phyloP scores from a whole-genome alignment of 1,284 basidiomycete genomes.

The Irpex sp. region DNA sequence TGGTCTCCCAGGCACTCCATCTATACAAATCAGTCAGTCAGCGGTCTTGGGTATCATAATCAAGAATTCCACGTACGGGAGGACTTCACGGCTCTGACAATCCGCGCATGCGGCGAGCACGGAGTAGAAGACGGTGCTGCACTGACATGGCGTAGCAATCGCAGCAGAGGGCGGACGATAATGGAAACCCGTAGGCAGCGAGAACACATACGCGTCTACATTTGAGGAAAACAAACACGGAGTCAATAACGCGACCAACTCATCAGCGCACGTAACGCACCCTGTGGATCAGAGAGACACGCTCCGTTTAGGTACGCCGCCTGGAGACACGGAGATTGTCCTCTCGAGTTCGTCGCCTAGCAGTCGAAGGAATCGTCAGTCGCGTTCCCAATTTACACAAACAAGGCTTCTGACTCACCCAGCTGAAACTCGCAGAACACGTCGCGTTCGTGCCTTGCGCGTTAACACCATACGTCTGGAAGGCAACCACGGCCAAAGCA shows the following conservation, averaged over 20 bases:
- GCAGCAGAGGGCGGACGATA: constrained; percentile 10
- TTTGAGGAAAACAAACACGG: not conserved
- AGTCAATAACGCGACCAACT: not conserved
- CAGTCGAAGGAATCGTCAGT: too few species aligned
- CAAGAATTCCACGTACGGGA: constrained; percentile 10
- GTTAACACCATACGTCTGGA: not conserved
- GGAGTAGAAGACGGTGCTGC: constrained; percentile 16
- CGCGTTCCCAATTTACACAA: too few species aligned
- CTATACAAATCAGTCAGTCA: constrained; percentile 2
- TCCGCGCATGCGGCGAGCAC: constrained; percentile 11
- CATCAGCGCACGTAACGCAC: not conserved
- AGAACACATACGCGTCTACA: constrained; percentile 13
- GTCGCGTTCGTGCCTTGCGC: constrained; percentile 17
- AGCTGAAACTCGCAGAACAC: constrained; percentile 9
- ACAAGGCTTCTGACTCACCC: constrained; percentile 8
- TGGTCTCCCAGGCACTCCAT: constrained; percentile 13
- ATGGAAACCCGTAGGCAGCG: constrained; percentile 10
- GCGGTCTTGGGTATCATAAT: not conserved
- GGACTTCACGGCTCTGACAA: constrained; percentile 8
- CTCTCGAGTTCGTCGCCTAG: constrained; percentile 14
- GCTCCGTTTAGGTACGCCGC: constrained; percentile 16
- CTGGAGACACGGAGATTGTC: constrained; percentile 15
- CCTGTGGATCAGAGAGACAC: constrained; percentile 13
- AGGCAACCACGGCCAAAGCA: not conserved
- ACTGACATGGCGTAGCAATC: constrained; percentile 13